Evolutionary conservation across 2,329 filamentous ascomycete species (phyloP).

Genomic region (Anisogramma anomala): DNA sequence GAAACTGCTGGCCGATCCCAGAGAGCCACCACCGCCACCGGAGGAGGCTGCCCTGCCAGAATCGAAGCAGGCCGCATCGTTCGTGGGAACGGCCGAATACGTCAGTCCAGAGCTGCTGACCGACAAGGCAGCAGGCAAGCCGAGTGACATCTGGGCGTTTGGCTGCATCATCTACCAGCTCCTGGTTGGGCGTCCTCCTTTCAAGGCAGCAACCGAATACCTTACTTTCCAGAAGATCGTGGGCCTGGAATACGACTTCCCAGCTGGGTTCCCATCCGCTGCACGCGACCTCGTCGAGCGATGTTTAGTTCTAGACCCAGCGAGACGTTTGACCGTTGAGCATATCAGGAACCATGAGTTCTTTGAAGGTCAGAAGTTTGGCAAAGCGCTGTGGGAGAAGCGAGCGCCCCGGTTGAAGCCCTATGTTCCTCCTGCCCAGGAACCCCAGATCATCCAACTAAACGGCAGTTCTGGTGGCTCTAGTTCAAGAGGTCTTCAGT

Average conservation of each 20-base stretch:
- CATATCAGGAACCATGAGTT: slow-evolving; percentile 96
- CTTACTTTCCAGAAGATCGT: slow-evolving; percentile 98
- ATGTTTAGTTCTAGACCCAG: slow-evolving; percentile 78
- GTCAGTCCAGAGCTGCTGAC: slow-evolving; percentile 95
- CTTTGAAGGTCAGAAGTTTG: slow-evolving; percentile 79
- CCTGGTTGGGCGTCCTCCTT: slow-evolving; percentile 86
- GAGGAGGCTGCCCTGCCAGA: slow-evolving; percentile 27
- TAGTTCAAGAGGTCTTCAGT: slow-evolving; percentile 23
- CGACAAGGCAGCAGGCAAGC: slow-evolving; percentile 94
- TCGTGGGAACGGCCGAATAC: slow-evolving; percentile 95
- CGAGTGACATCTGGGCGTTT: slow-evolving; percentile 96
- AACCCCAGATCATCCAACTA: slow-evolving; percentile 63
- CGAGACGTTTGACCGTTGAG: slow-evolving; percentile 75
- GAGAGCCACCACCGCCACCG: slow-evolving; percentile 32
- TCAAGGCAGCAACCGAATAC: slow-evolving; percentile 93
- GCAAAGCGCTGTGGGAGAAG: slow-evolving; percentile 73
- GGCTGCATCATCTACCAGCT: slow-evolving; percentile 97
- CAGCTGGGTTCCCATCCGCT: slow-evolving; percentile 70
- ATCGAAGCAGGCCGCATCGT: slow-evolving; percentile 73
- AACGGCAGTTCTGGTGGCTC: slow-evolving; percentile 37
- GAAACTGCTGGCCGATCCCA: slow-evolving; percentile 65
- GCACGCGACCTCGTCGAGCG: slow-evolving; percentile 85
- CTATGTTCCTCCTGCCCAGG: slow-evolving; percentile 65
- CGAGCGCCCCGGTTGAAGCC: slow-evolving; percentile 80
- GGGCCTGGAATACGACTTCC: slow-evolving; percentile 85